Percentiles rank a stretch among this genome's conserved stretches.
Evolutionary conservation across 2,329 filamentous ascomycete species (phyloP).

Genomic region (Colletotrichum sp.): DNA sequence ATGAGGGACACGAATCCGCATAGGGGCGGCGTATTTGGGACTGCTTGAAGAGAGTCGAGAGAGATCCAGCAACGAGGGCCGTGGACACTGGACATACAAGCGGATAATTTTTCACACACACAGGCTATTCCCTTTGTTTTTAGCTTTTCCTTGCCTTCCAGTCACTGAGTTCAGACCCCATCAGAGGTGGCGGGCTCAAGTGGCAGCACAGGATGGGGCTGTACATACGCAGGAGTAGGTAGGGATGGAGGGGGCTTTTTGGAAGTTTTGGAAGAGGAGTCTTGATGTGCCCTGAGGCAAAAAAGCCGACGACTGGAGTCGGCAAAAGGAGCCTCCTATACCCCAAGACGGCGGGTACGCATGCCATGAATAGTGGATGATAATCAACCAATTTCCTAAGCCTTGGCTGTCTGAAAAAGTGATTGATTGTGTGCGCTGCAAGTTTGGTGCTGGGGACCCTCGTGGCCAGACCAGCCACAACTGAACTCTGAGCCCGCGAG

Average conservation of each 20-base stretch:
- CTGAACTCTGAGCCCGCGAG: not conserved
- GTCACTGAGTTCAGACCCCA: not conserved
- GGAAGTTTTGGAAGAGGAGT: not conserved
- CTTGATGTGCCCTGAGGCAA: slow-evolving; percentile 11
- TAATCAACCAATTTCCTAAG: slow-evolving; percentile 13
- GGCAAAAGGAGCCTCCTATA: not conserved
- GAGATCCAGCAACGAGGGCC: not conserved
- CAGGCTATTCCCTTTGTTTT: slow-evolving; percentile 19
- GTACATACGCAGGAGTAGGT: not conserved
- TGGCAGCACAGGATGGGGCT: not conserved
- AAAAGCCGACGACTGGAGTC: slow-evolving; percentile 14
- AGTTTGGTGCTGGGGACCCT: not conserved
- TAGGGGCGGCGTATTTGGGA: slow-evolving; percentile 21
- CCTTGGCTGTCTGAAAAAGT: not conserved
- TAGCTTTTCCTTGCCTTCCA: not conserved
- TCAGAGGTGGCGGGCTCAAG: not conserved
- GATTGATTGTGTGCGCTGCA: not conserved
- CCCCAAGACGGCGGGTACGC: not conserved
- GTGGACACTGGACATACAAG: slow-evolving; percentile 15
- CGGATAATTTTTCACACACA: slow-evolving; percentile 16
- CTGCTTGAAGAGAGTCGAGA: slow-evolving; percentile 8
- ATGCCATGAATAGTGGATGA: slow-evolving; percentile 9
- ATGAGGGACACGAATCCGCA: slow-evolving; percentile 23
- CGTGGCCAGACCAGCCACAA: not conserved
- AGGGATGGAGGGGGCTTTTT: not conserved